phyloP scores from a whole-genome alignment of 805 yeast species.

The Wickerhamiella allomyrinae region DNA sequence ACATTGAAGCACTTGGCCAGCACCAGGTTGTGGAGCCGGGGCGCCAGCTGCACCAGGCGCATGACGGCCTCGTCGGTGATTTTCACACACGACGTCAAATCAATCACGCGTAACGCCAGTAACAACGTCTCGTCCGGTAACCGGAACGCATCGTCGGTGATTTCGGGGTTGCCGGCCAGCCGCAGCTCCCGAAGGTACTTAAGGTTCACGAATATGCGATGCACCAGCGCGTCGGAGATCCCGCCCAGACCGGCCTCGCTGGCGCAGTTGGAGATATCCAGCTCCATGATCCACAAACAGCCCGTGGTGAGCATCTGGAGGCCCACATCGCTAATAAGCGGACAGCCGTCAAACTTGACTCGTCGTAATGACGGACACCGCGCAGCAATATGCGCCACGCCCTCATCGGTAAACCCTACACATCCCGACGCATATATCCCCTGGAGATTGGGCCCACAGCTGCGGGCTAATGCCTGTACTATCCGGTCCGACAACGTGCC shows the following conservation, averaged over 20 bases:
- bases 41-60: constrained; percentile 59
- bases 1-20: constrained; percentile 78
- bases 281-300: constrained; percentile 22
- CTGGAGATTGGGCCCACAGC: constrained; percentile 58
- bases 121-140: constrained; percentile 33
- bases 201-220: constrained; percentile 41
- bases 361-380: constrained; percentile 67
- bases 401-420: constrained; percentile 39
- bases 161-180: constrained; percentile 53
- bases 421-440: constrained; percentile 87
- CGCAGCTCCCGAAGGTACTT: constrained; percentile 75
- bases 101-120: constrained; percentile 65
- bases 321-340: constrained; percentile 47
- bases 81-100: constrained; percentile 68
- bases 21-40: constrained; percentile 74
- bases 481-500: constrained; percentile 55
- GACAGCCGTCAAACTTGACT: constrained; percentile 64
- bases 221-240: constrained; percentile 40
- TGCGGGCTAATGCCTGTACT: constrained; percentile 47
- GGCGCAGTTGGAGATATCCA: constrained; percentile 54
- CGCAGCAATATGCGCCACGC: constrained; percentile 42
- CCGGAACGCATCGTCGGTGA: constrained; percentile 50
- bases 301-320: not conserved
- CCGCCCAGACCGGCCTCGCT: constrained; percentile 19
- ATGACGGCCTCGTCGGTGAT: constrained; percentile 70